Evolutionary conservation across 1,284 basidiomycete genomes (phyloP), one percentile per base, ranked within the genome.

Genomic region (Rhodotorula glutinis): DNA sequence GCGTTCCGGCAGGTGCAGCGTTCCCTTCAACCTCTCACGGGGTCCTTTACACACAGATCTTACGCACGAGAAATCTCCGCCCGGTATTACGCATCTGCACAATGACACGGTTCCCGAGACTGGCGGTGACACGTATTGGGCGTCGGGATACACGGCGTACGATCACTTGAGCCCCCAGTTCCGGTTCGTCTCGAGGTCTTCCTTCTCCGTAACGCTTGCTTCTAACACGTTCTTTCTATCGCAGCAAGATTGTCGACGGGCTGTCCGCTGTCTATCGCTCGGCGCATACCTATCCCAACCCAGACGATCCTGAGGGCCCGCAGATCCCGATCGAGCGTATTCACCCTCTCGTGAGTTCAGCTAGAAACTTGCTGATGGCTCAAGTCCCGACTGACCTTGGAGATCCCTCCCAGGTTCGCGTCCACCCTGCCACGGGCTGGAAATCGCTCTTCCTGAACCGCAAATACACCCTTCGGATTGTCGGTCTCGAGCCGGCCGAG

Each of bases 41-140:
- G n/a, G n/a, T n/a, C n/a, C n/a, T n/a, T n/a, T n/a, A n/a, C n/a
- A n/a, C 43, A 5, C 43, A 62, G 60, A 55, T 27, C 46, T 63
- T 13, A 53, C 55, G 16, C 57, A 58, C 30, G 56, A 59, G 62
- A 51, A 49, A n/a, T 38, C 46, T 25, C 89, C 85, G 66, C 86
- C 88, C 73, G 81, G 82, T 75, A 88, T 69, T 81, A 88, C 79
- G 82, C 86, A 58, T 81, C 82, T 60, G 16, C 74, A 76, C 71
- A 73, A 77, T 46, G 76, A 77, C 66, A 73, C 74, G 25, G 70
- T 76, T 1, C 88, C 87, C 0, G 84, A 86, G 66, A 79, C 81
- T 44, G 88, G 87, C 41, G 87, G 87, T 10, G 87, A 89, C 38
- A 54, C 87, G 2, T 81, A 87, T 43, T 88, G 85, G 85, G 85